These are phyloP conservation scores for Dothiorella sarmentorum DNA, from an alignment of 2,329 filamentous ascomycete species.

Conservation along the genomic window DNA sequence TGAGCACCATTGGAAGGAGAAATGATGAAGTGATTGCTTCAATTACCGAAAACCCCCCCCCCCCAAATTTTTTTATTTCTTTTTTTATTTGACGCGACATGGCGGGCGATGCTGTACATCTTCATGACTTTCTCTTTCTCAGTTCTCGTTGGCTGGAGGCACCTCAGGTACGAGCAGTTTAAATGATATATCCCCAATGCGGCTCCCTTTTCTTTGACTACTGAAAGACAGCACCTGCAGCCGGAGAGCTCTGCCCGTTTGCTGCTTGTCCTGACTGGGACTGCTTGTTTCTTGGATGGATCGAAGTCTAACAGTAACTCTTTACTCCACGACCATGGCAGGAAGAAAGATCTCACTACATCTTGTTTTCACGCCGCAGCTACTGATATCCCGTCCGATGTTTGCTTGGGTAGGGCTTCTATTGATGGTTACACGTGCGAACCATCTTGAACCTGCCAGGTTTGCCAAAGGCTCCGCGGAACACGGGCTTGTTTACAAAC, in stretches of 20 bases:
- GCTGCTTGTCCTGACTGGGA: not conserved
- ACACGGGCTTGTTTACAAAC: not conserved
- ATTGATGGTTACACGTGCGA: too few relatives aligned
- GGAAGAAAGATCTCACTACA: too few relatives aligned
- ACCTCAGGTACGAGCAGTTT: slow-evolving; percentile 7
- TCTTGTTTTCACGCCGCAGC: too few relatives aligned
- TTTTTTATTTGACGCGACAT: not conserved
- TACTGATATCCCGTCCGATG: too few relatives aligned
- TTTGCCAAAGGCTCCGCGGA: not conserved
- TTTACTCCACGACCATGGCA: too few relatives aligned
- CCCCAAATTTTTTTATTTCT: too few relatives aligned
- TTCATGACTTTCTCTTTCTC: slow-evolving; percentile 12
- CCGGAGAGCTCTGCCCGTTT: not conserved
- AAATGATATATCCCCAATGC: slow-evolving; percentile 16
- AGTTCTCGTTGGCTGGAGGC: slow-evolving; percentile 1
- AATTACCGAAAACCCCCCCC: too few relatives aligned
- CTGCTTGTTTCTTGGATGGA: too few relatives aligned
- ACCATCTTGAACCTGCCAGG: not conserved
- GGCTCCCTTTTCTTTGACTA: not conserved
- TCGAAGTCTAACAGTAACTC: too few relatives aligned
- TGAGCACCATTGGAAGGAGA: too few relatives aligned
- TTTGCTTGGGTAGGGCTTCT: too few relatives aligned
- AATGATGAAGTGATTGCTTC: too few relatives aligned
- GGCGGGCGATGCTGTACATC: slow-evolving; percentile 5
- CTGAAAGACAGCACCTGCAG: not conserved